Base-by-base conservation (phyloP, 257 asterid genomes). In the Lantana camara region DNA sequence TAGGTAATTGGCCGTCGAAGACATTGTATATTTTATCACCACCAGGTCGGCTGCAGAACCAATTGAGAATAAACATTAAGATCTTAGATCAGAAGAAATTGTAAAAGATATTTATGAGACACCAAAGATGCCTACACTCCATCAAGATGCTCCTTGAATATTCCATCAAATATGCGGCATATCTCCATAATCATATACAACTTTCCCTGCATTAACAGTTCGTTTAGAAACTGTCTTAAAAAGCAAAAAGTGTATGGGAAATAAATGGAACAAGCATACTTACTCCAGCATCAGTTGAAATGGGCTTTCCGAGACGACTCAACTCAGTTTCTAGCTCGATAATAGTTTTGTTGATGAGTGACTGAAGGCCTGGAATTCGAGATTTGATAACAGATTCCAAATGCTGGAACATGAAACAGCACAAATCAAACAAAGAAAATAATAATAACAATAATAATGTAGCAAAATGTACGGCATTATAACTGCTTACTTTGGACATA, bases 201-300 rank as follows among this genome's bases (percentile, higher is more conserved):
- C 71, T 88, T 83, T 57, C 94, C 96, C 96, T 88, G 77, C 59
- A 71, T 9, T 17, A 57, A 47, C 50, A 55, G 17, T 24, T 15
- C 37, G 35, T 27, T 27, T 2, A 27, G 5, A 27, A 22, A 13
- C 16, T 37, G 20, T 30, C 40, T 34, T 9, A 35, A 22, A n/a
- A 17, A 49, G 35, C 14, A 58, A 58, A 60, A n/a, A 27, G 21
- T 51, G 52, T 67, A 48, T 19, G 52, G 46, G 52, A 17, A 38
- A 37, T 35, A 44, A 38, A 59, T 12, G 37, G 58, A 64, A 70
- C 2, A 49, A 35, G 60, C 55, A 9, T 49, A 64, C 90, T 85
- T 75, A 88, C 96, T 60, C 91, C 96, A 15, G 89, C 90, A 81
- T 88, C 94, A 41, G 87, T 68, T 34, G 94, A 94, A 67, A 88